A percentile compares a stretch with the other conserved stretches of the same genome.
phyloP scores from a whole-genome alignment of 2,329 filamentous ascomycete species.

The Ciborinia camelliae region DNA sequence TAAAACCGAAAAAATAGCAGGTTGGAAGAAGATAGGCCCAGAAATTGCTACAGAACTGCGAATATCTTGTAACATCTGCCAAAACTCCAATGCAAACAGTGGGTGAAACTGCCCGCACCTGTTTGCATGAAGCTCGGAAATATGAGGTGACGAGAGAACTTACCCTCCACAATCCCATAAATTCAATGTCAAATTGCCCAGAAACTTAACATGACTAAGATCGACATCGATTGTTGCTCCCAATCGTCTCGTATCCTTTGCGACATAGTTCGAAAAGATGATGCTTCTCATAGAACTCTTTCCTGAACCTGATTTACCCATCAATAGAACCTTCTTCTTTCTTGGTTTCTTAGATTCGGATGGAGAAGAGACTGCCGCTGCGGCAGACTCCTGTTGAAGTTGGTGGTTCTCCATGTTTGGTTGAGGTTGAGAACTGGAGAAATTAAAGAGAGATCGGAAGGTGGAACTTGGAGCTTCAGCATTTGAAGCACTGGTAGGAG shows the following conservation, averaged over 20 bases:
- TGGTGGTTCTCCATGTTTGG: constrained; percentile 17
- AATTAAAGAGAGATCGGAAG: not conserved
- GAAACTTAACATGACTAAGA: constrained; percentile 97
- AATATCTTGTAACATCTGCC: not conserved
- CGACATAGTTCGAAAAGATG: constrained; percentile 98
- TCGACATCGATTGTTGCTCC: constrained; percentile 98
- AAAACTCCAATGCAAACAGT: not conserved
- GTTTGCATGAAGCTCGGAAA: constrained; percentile 3
- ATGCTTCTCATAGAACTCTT: constrained; percentile 99
- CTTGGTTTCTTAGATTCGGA: constrained; percentile 53
- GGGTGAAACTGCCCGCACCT: not conserved
- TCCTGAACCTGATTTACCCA: constrained; percentile 95
- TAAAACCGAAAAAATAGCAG: not conserved
- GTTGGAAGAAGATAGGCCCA: not conserved
- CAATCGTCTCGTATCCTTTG: constrained; percentile 86
- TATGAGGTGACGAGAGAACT: constrained; percentile 34
- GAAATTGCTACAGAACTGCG: not conserved
- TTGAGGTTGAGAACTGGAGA: constrained; percentile 1
- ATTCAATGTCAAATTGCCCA: constrained; percentile 95
- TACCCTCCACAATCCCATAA: constrained; percentile 96
- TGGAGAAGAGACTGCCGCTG: constrained; percentile 11
- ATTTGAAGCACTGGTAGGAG: constrained; percentile 6
- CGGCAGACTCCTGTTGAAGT: constrained; percentile 9
- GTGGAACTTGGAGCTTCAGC: constrained; percentile 1
- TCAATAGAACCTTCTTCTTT: constrained; percentile 83